Base-by-base conservation (phyloP, 2,329 filamentous ascomycete species). In the Alternaria sp. region DNA sequence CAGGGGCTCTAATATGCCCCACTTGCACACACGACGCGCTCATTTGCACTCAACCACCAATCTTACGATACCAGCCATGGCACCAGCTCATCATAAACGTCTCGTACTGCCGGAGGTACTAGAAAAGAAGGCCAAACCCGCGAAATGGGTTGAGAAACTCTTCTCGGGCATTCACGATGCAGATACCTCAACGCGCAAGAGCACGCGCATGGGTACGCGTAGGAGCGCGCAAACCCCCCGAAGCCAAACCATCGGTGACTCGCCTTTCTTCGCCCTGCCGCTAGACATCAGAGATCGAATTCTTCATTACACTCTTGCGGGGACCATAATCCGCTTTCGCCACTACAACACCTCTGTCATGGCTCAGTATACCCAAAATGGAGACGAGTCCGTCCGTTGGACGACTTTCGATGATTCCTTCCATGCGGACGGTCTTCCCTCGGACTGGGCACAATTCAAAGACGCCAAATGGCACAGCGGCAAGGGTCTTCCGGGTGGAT, bases 291-390 rank as follows among this genome's bases (percentile, higher is more conserved):
- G 46, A 49, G 46, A 18, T 2, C 46, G 15, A 10, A 49, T 49
- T 18, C 25, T 28, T 28, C 46, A 28, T 26, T 20, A 49, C 46
- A 26, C 46, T 18, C 46, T 49, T 7, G 11, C n/a, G 46, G 25
- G 46, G 15, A 11, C 26, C 14, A n/a, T n/a, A n/a, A 26, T 49
- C n/a, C 46, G 46, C 14, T 49, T 49, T 28, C 21, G 41, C 47
- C 53, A 51, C 47, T 58, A 21, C 25, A 25, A 33, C 37, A 58
- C 49, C 58, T 46, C 60, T 59, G 33, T 41, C 37, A 43, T 46
- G 44, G 51, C 18, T 49, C 51, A 51, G 56, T 60, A 63, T 51
- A n/a, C 25, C 25, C 11, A 15, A 11, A 49, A 14, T 18, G 25
- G 46, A n/a, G 11, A 28, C 26, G 46, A 11, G 9, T 20, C 15